Evolutionary conservation across 2,329 filamentous ascomycete species (phyloP).

Genomic region (Blumeriella jaapii): DNA sequence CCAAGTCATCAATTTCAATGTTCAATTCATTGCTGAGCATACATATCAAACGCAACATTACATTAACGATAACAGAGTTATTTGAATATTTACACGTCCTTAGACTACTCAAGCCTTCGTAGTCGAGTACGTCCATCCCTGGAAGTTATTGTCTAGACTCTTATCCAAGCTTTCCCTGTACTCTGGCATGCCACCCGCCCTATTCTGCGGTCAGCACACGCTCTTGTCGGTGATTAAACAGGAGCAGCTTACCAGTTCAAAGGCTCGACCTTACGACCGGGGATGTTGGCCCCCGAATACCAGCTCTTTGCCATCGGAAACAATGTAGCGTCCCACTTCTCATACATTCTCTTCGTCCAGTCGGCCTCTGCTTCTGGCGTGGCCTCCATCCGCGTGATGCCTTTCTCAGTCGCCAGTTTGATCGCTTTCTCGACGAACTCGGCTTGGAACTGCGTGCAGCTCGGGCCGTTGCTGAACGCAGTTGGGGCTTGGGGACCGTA

Average conservation of each 20-base stretch:
- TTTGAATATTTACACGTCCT: too few relatives aligned
- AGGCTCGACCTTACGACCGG: constrained; percentile 29
- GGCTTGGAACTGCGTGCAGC: constrained; percentile 31
- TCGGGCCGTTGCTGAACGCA: constrained; percentile 31
- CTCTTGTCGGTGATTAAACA: constrained; percentile 1
- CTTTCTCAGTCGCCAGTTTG: constrained; percentile 24
- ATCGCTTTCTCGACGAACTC: constrained; percentile 30
- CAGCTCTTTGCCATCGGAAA: constrained; percentile 28
- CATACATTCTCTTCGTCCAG: constrained; percentile 26
- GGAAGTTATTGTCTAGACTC: constrained; percentile 3
- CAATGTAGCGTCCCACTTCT: constrained; percentile 25
- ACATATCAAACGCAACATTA: too few relatives aligned
- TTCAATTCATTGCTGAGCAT: too few relatives aligned
- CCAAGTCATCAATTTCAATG: too few relatives aligned
- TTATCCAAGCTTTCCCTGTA: constrained; percentile 1
- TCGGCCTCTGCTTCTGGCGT: constrained; percentile 24
- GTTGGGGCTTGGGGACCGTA: constrained; percentile 33
- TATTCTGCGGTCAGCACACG: neutral
- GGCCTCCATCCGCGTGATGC: constrained; percentile 26
- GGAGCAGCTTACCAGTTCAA: constrained; percentile 23
- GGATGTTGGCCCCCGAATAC: constrained; percentile 33
- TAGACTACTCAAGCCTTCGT: constrained; percentile 1
- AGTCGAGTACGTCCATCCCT: constrained; percentile 5
- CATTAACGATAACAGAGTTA: too few relatives aligned
- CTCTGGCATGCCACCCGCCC: neutral